Percentiles rank a stretch among this genome's conserved stretches.
Conservation (phyloP, 257 asterid species). For the Lycium ferocissimum region DNA sequence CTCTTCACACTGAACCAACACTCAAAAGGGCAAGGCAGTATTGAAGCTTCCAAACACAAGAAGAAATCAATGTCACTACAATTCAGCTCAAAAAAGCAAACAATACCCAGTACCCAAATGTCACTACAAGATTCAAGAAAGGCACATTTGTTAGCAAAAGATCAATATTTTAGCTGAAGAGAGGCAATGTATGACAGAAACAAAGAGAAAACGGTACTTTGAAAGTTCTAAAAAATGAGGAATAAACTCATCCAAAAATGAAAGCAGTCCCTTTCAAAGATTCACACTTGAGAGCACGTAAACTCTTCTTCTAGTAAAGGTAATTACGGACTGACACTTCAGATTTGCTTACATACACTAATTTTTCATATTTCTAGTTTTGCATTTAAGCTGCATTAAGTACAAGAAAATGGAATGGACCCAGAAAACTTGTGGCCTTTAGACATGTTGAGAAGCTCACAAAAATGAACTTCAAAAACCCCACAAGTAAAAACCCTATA, state of each 20-base stretch:
- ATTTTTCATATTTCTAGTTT: neutral
- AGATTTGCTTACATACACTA: conserved; percentile 27
- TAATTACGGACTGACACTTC: neutral
- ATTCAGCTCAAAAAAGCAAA: too few species aligned
- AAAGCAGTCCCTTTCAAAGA: conserved; percentile 27
- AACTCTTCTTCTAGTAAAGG: conserved; percentile 15
- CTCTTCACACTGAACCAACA: too few species aligned
- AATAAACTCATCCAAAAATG: conserved; percentile 6
- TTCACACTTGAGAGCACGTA: conserved; percentile 25
- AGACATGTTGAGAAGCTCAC: neutral
- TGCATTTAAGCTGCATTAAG: conserved; percentile 19
- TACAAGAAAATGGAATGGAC: conserved; percentile 18
- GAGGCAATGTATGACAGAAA: too few species aligned
- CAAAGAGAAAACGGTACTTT: conserved; percentile 29
- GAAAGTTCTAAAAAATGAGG: too few species aligned
- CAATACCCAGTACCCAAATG: too few species aligned
- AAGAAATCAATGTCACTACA: too few species aligned
- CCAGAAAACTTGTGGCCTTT: conserved; percentile 18
- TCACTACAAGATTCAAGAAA: too few species aligned
- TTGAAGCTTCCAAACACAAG: too few species aligned
- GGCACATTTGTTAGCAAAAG: too few species aligned
- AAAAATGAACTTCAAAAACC: neutral
- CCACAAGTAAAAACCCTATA: too few species aligned
- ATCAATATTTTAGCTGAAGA: too few species aligned
- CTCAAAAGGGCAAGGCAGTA: too few species aligned